Evolutionary conservation across 2,329 filamentous ascomycete genomes (phyloP), one percentile per base, ranked within the genome.

Genomic region (Ceratocystis albifundus): DNA sequence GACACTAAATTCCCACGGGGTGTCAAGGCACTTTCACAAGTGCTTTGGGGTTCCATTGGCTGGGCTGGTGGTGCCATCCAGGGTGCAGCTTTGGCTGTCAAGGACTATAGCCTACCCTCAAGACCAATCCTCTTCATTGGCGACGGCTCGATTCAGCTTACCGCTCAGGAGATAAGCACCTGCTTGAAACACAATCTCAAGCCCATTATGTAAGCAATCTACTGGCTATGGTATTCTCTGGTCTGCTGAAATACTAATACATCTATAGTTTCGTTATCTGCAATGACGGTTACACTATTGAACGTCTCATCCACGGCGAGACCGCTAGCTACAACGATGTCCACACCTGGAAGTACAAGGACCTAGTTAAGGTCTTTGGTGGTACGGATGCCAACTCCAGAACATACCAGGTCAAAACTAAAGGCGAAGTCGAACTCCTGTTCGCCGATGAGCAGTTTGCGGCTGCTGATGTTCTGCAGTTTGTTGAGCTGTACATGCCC

Each of bases 271-370:
- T 96, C 74, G 80, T 94, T 69, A 87, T 96, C 70, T 90, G 88
- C 80, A 95, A 95, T 74, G 84, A 92, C 50, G 91, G 91, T 10
- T 96, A 89, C 77, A 94, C 90, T 8, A 94, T 95, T 74, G 91
- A 96, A 77, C 85, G 91, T 36, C 88, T 84, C 74, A 95, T 96
- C 72, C 90, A 96, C 75, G 90, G 90, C 65, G 88, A 88, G 84
- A 79, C 91, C 7, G 88, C 84, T 41, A 74, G 73, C 30, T 96
- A 96, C 78, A 96, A 96, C 73, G 89, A 96, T 72, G 86, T 96
- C 66, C 80, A 83, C 67, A 75, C 78, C 10, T 96, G 91, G 91
- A 80, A 87, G 63, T 88, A 87, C 78, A 84, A 84, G 73, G 83
- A 85, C 22, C 75, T 91, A 0, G 82, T 88, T 1, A 78, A 79